Evolutionary conservation across 2,329 filamentous ascomycete genomes (phyloP).

Genomic region (Pseudogymnoascus sp.): DNA sequence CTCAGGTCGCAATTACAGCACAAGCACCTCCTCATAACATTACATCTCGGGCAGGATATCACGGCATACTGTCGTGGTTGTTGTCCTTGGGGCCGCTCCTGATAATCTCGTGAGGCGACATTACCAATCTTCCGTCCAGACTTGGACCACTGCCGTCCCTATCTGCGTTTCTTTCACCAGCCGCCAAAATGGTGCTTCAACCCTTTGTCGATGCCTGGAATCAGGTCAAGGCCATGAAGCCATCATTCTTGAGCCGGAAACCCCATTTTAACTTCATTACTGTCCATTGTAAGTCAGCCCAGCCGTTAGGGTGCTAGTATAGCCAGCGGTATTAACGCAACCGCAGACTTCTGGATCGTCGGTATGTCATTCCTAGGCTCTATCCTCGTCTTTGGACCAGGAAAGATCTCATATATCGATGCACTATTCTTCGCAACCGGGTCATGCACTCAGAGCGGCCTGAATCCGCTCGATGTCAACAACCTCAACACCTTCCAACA

Average conservation of each 20-base stretch:
- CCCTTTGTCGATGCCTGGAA: conserved; percentile 27
- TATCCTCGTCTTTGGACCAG: conserved; percentile 61
- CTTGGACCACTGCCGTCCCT: not conserved
- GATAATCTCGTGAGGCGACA: not conserved
- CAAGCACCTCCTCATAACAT: not conserved
- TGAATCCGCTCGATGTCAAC: conserved; percentile 74
- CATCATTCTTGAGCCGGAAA: conserved; percentile 49
- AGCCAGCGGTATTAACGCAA: conserved; percentile 8
- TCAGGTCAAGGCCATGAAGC: conserved; percentile 44
- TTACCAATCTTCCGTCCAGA: not conserved
- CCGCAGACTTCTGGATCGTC: conserved; percentile 70
- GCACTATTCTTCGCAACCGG: conserved; percentile 83
- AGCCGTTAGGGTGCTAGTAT: not conserved
- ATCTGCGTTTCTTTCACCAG: not conserved
- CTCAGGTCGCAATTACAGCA: not conserved
- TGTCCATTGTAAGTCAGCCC: conserved; percentile 58
- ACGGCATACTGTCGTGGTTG: not conserved
- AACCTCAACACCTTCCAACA: conserved; percentile 63
- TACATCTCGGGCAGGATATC: not conserved
- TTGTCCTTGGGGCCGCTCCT: not conserved
- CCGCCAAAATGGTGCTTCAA: not conserved
- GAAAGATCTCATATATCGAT: conserved; percentile 69
- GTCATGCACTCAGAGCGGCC: conserved; percentile 80
- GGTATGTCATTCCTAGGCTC: conserved; percentile 65
- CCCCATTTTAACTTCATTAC: conserved; percentile 76